Base-by-base conservation (phyloP, 345 rosid genomes). In the Iberis pinnata region DNA sequence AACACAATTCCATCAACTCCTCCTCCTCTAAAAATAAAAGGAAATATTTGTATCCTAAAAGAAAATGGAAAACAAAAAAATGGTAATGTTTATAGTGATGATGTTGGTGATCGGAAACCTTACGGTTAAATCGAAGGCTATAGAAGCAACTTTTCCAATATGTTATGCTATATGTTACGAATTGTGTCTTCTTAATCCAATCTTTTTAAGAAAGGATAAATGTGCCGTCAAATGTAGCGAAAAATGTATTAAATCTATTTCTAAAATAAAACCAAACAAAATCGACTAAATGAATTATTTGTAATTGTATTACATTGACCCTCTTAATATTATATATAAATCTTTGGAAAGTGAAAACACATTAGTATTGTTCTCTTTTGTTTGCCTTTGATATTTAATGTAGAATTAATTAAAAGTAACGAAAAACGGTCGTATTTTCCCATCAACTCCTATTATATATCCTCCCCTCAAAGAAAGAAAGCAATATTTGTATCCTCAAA, bases 11-110 rank as follows among this genome's bases (percentile, higher is more conserved):
- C 7, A 37, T 24, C 11, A 38, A 22, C 10, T 22, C 22, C 10
- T 37, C 8, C 9, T 12, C 4, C 8, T 12, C 18, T 36, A 37
- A 17, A 4, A 7, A 9, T 10, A 38, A 52, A 10, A 31, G 9
- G 40, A 37, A 20, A 9, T 36, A 5, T 36, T 22, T 53, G 10
- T 17, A 15, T 38, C 14, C 4, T 53, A 15, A 12, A 15, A 41
- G 13, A 54, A 41, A 55, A 55, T 55, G 60, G 60, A 55, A 29
- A 27, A 3, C 18, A 41, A 27, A 39, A 53, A 6, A 39, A 11
- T 53, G 26, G 18, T 5, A 5, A 6, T n/a, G 8, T 17, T 17
- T 17, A 12, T 55, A 12, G 40, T 55, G 19, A 42, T 55, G 19
- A 18, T 55, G 10, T 29, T 55, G 3, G 29, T n/a, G 49, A 42